Evolutionary conservation across 1,284 basidiomycete species (phyloP).

Genomic region (Puccinia novopanici): DNA sequence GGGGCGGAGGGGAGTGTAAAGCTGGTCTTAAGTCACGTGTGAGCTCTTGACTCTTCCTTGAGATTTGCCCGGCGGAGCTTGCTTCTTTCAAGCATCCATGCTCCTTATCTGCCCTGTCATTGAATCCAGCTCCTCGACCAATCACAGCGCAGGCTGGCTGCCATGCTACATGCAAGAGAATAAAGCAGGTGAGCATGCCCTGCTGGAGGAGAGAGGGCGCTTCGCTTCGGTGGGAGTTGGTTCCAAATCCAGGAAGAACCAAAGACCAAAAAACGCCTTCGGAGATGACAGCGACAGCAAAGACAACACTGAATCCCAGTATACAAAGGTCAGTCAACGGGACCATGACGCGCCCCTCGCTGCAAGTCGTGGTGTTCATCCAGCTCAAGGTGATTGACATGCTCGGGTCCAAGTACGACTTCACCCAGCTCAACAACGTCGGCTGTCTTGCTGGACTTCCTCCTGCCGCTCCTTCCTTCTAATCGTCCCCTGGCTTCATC

Average conservation of each 20-base stretch:
- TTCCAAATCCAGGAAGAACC: background rate
- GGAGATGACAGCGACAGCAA: conserved; percentile 31
- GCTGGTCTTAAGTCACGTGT: too few relatives aligned
- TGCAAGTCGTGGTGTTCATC: conserved; percentile 15
- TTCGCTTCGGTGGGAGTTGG: too few relatives aligned
- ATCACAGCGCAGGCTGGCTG: too few relatives aligned
- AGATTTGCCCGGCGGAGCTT: too few relatives aligned
- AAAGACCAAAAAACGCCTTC: conserved; percentile 20
- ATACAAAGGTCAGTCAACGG: conserved; percentile 45
- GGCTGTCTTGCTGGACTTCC: conserved; percentile 42
- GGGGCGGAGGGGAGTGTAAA: too few relatives aligned
- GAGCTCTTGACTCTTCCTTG: too few relatives aligned
- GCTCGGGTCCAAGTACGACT: conserved; percentile 12
- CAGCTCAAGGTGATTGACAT: conserved; percentile 22
- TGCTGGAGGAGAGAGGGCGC: too few relatives aligned
- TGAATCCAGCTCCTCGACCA: too few relatives aligned
- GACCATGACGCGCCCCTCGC: conserved; percentile 26
- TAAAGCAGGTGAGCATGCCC: too few relatives aligned
- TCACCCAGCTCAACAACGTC: conserved; percentile 35
- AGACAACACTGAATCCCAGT: conserved; percentile 37
- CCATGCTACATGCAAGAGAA: too few relatives aligned
- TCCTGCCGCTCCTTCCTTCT: conserved; percentile 10
- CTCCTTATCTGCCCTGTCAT: too few relatives aligned
- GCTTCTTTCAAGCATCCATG: too few relatives aligned
- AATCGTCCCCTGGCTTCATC: background rate